Evolutionary conservation across 1,284 basidiomycete species (phyloP).

Genomic region (Caloboletus inedulis): DNA sequence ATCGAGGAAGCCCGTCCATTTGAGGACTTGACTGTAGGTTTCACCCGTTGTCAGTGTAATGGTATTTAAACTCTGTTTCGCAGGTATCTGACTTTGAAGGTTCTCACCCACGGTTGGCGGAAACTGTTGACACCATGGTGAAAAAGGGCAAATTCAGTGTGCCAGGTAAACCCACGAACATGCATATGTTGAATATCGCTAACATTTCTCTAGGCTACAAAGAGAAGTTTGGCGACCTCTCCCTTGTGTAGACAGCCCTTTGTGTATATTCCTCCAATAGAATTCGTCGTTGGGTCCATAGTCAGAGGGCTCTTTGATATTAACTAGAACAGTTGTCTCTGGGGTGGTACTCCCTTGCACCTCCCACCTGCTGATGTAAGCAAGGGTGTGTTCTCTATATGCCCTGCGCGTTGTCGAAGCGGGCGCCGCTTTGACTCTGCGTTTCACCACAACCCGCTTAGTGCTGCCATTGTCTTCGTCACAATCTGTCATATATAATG

Average conservation of each 20-base stretch:
- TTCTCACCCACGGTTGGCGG: slow-evolving; percentile 89
- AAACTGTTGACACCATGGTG: slow-evolving; percentile 95
- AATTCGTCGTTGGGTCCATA: slow-evolving; percentile 5
- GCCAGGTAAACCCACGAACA: slow-evolving; percentile 57
- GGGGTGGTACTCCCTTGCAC: no score
- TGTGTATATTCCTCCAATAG: slow-evolving; percentile 27
- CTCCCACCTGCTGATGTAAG: slow-evolving; percentile 21
- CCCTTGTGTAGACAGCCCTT: slow-evolving; percentile 74
- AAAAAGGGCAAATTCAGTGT: slow-evolving; percentile 99
- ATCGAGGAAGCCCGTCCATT: slow-evolving; percentile 98
- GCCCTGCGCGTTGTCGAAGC: neutral
- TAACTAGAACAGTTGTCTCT: neutral
- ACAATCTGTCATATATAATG: slow-evolving; percentile 56
- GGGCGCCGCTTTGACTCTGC: slow-evolving; percentile 15
- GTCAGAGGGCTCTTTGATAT: neutral
- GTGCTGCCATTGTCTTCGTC: slow-evolving; percentile 18
- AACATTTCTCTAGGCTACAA: slow-evolving; percentile 61
- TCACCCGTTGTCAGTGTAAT: neutral
- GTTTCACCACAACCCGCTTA: slow-evolving; percentile 5
- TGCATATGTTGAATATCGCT: neutral
- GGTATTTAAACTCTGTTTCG: slow-evolving; percentile 1
- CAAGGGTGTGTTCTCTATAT: neutral
- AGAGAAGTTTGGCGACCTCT: slow-evolving; percentile 92
- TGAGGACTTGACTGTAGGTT: slow-evolving; percentile 88
- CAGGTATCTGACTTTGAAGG: slow-evolving; percentile 88